Percentiles rank a stretch among this genome's conserved stretches.
Conservation (phyloP, 352 stramenopile species). For the Thalassiosira ordinaria region DNA sequence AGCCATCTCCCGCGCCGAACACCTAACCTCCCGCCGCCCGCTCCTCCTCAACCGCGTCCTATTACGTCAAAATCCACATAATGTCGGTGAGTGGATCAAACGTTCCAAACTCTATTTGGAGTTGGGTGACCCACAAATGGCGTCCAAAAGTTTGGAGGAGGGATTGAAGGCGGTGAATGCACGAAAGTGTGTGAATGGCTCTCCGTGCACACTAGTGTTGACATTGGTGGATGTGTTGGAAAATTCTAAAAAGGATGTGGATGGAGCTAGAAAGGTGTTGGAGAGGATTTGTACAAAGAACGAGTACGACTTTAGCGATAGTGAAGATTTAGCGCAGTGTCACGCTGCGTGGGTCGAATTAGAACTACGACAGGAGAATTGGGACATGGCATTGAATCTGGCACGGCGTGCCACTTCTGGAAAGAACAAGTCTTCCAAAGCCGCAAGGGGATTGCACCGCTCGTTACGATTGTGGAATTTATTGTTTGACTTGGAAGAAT, state of each 20-base stretch:
- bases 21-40: slow-evolving; percentile 94
- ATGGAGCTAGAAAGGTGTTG: slow-evolving; percentile 93
- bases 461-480: slow-evolving; percentile 96
- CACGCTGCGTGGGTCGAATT: slow-evolving; percentile 96
- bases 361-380: slow-evolving; percentile 94
- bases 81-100: slow-evolving; percentile 97
- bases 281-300: slow-evolving; percentile 87
- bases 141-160: slow-evolving; percentile 70
- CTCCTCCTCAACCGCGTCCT: slow-evolving; percentile 94
- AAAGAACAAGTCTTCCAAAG: slow-evolving; percentile 55
- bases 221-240: slow-evolving; percentile 96
- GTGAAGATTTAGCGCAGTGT: slow-evolving; percentile 92
- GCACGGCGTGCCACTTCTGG: slow-evolving; percentile 87
- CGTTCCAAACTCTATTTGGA: slow-evolving; percentile 89
- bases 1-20: slow-evolving; percentile 88
- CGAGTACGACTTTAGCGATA: slow-evolving; percentile 76
- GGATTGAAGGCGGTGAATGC: slow-evolving; percentile 65
- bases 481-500: slow-evolving; percentile 98
- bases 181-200: slow-evolving; percentile 83
- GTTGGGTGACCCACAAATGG: slow-evolving; percentile 50
- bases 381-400: slow-evolving; percentile 91
- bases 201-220: slow-evolving; percentile 92
- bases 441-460: slow-evolving; percentile 85
- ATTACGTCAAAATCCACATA: slow-evolving; percentile 98
- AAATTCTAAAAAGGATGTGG: slow-evolving; percentile 88